Percentiles rank a stretch among this genome's conserved stretches.
phyloP scores from a whole-genome alignment of 805 yeast species.

The Pichia paraexigua region DNA sequence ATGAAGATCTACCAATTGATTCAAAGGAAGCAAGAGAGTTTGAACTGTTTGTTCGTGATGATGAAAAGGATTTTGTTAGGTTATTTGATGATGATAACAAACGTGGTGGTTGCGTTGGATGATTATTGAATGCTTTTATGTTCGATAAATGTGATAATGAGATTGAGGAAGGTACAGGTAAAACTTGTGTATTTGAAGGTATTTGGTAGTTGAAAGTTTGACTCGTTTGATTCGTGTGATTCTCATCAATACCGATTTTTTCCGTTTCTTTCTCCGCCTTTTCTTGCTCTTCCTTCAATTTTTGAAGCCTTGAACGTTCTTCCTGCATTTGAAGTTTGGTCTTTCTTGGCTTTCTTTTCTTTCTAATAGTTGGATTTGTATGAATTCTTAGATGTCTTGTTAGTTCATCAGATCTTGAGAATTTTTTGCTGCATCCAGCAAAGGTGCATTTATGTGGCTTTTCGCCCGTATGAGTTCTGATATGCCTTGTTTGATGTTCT shows the following conservation, averaged over 20 bases:
- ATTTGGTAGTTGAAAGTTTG: not conserved
- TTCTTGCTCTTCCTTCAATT: not conserved
- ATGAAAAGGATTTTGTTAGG: conserved; percentile 23
- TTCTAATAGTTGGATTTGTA: conserved; percentile 58
- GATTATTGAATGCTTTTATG: not conserved
- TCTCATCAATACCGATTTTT: not conserved
- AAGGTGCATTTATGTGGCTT: conserved; percentile 71
- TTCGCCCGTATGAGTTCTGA: conserved; percentile 76
- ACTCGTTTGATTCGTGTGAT: too few species aligned
- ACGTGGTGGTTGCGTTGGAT: not conserved
- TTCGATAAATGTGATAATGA: not conserved
- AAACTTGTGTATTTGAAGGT: not conserved
- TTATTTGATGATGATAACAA: not conserved
- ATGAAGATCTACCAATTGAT: conserved; percentile 21
- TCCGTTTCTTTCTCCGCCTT: not conserved
- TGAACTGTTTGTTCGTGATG: conserved; percentile 27
- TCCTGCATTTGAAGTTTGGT: conserved; percentile 12
- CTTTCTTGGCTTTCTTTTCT: conserved; percentile 35
- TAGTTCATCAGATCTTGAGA: conserved; percentile 64
- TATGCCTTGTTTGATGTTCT: conserved; percentile 74
- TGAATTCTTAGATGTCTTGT: conserved; percentile 70
- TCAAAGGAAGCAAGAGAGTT: conserved; percentile 27
- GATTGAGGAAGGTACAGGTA: conserved; percentile 1
- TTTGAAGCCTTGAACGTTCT: conserved; percentile 9
- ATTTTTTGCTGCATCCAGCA: conserved; percentile 61